Evolutionary conservation across 2,329 filamentous ascomycete genomes (phyloP).

Genomic region (Ascosphaera aggregata): DNA sequence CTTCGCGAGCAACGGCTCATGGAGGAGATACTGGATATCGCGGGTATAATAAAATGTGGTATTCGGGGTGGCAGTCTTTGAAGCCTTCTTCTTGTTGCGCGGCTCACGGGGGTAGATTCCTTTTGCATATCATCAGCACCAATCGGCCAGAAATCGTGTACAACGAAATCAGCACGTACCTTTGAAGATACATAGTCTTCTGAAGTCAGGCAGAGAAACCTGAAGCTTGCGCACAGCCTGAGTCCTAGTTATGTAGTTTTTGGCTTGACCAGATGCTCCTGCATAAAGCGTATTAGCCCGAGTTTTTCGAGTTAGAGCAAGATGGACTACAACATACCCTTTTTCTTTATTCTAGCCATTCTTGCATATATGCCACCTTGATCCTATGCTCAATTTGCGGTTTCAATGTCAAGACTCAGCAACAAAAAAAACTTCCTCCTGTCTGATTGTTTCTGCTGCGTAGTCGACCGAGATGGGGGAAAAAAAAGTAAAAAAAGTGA

Average conservation of each 20-base stretch:
- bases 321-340: conserved; percentile 29
- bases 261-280: conserved; percentile 74
- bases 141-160: not conserved
- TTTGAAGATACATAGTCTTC: conserved; percentile 98
- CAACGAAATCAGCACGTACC: conserved; percentile 19
- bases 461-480: no score
- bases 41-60: conserved; percentile 87
- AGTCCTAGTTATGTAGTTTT: conserved; percentile 95
- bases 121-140: conserved; percentile 9
- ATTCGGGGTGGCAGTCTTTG: conserved; percentile 67
- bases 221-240: conserved; percentile 96
- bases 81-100: conserved; percentile 88
- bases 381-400: no score
- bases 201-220: conserved; percentile 89
- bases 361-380: no score
- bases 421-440: no score
- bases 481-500: no score
- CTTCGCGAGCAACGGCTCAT: conserved; percentile 81
- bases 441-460: no score
- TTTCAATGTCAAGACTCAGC: no score
- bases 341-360: conserved; percentile 74
- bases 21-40: conserved; percentile 94
- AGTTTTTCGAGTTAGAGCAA: conserved; percentile 2
- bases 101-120: conserved; percentile 95
- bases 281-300: conserved; percentile 5